phyloP scores from a whole-genome alignment of 2,329 filamentous ascomycete species.

The Kalaharituber pfeilii region DNA sequence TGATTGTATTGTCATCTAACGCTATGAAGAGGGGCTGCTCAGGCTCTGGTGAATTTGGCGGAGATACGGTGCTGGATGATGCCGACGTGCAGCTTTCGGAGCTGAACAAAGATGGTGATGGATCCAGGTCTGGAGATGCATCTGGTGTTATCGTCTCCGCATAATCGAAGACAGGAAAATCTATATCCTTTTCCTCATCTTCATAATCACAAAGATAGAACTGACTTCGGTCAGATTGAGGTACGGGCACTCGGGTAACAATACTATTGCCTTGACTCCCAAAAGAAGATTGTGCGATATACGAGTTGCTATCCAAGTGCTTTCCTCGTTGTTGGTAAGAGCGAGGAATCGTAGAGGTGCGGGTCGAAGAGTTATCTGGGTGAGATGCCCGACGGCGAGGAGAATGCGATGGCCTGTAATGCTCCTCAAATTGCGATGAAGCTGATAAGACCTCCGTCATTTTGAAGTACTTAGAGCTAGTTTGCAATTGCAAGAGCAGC shows the following conservation, averaged over 20 bases:
- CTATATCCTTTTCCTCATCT: not conserved
- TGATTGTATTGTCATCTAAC: slow-evolving; percentile 22
- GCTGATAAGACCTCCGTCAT: not conserved
- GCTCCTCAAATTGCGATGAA: not conserved
- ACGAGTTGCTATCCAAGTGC: not conserved
- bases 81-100: not conserved
- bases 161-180: not conserved
- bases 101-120: not conserved
- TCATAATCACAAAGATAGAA: not conserved
- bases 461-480: not conserved
- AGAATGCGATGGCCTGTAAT: not conserved
- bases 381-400: not conserved
- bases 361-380: not conserved
- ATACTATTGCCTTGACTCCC: not conserved
- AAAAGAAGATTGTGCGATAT: not conserved
- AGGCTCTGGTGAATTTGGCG: slow-evolving; percentile 21
- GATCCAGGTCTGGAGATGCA: not conserved
- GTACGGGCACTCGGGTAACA: not conserved
- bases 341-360: not conserved
- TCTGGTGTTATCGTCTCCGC: not conserved
- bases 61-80: slow-evolving; percentile 20
- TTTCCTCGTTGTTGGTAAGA: not conserved
- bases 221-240: not conserved
- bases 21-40: slow-evolving; percentile 23
- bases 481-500: not conserved